Evolutionary conservation across 495 filamentous ascomycete species (phyloP), one percentile per base, ranked within the genome.

Genomic region (Penicillium crystallinum): DNA sequence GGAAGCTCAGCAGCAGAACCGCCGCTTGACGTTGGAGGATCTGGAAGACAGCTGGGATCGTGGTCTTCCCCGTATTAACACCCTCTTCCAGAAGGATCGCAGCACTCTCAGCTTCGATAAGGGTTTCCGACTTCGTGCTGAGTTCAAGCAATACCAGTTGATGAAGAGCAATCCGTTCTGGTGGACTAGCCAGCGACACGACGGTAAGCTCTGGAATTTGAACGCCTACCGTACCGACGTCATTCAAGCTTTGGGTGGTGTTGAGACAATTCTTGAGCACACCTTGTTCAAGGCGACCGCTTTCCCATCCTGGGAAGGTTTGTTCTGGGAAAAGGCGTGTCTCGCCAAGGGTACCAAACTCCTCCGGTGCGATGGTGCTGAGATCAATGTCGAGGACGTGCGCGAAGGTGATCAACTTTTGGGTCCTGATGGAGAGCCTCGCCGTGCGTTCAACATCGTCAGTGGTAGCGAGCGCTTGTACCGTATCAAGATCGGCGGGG

Each of bases 111-210:
- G 89, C 63, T 99, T 99, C 65, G 95, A 99, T 75, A 99, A 99
- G 73, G 95, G 95, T 37, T 97, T 97, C 83, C 87, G 95, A 58
- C 84, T 93, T 23, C 80, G 95, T 30, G 90, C 91, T 22, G 95
- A 99, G 74, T 99, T 97, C 77, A 99, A 97, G 75, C 86, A 89
- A 46, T 99, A 97, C 67, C 92, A 96, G 70, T 75, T 97, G 54
- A 97, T 98, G 93, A 97, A 97, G 84, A 95, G 89, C 77, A 97
- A 97, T 68, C 92, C 93, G 0, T 98, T 97, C 79, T 97, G 91
- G 92, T 98, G 93, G 95, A 99, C 95, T 2, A 95, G 89, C 61
- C 95, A 97, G 68, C 78, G 95, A 41, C 95, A 99, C 62, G 95
- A 99, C 62, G 95, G 95, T 67, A 99, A 97, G 69, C 74, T 99